A percentile compares a stretch with the other conserved stretches of the same genome.
phyloP scores from a whole-genome alignment of 257 asterid genomes.

The Ilex aquifolium region DNA sequence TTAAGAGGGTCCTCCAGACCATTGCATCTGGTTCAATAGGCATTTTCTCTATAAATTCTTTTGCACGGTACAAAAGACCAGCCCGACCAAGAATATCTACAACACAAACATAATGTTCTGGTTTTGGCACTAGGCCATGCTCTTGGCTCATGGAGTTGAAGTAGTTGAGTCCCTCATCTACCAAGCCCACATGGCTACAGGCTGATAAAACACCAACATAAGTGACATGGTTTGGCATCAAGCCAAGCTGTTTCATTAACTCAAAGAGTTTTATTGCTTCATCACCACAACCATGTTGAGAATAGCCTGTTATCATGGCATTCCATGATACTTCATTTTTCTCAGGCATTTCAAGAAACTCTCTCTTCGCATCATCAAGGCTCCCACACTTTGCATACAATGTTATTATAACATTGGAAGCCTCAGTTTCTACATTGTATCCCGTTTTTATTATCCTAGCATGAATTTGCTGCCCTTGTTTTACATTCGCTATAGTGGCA shows the following conservation, averaged over 20 bases:
- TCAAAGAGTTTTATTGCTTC: conserved; percentile 4
- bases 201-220: background rate
- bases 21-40: background rate
- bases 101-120: conserved; percentile 3
- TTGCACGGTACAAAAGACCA: background rate
- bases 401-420: conserved; percentile 1
- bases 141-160: conserved; percentile 1
- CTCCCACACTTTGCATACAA: conserved; percentile 5
- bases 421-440: background rate
- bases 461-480: conserved; percentile 2
- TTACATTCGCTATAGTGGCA: conserved; percentile 1
- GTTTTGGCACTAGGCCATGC: background rate
- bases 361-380: conserved; percentile 1
- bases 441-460: background rate
- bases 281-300: conserved; percentile 3
- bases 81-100: conserved; percentile 4
- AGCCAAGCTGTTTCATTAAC: background rate
- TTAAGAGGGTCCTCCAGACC: conserved; percentile 1
- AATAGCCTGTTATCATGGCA: conserved; percentile 1
- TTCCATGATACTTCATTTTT: conserved; percentile 2
- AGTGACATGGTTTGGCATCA: conserved; percentile 2
- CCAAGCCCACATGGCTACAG: conserved; percentile 4
- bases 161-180: conserved; percentile 1
- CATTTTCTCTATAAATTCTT: conserved; percentile 2
- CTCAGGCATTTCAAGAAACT: background rate